phyloP scores from a whole-genome alignment of 2,329 filamentous ascomycete genomes.

The Biscogniauxia sp. region DNA sequence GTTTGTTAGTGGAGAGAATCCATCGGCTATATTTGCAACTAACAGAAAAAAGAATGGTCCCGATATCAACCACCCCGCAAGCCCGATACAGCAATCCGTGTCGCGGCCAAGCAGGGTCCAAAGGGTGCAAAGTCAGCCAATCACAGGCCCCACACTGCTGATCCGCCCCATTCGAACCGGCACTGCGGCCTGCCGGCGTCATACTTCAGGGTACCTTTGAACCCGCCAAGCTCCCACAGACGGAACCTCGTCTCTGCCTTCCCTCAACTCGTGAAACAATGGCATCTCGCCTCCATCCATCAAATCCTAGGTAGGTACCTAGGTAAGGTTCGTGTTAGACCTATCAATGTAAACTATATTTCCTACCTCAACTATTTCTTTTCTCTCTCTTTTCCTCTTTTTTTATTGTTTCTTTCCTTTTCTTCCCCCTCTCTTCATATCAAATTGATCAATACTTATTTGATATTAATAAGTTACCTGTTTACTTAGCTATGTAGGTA shows the following conservation, averaged over 20 bases:
- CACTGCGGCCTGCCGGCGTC: conserved; percentile 7
- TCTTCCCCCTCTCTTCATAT: too few relatives aligned
- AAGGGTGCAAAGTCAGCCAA: background rate
- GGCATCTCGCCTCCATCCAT: background rate
- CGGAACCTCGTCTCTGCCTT: conserved; percentile 12
- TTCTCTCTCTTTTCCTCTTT: too few relatives aligned
- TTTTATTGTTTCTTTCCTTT: too few relatives aligned
- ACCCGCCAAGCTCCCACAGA: conserved; percentile 1
- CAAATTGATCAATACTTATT: too few relatives aligned
- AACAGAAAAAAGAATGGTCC: background rate
- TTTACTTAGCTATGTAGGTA: background rate
- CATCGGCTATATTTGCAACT: too few relatives aligned
- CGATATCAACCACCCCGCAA: background rate
- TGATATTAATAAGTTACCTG: background rate
- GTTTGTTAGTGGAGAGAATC: too few relatives aligned
- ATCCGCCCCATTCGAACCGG: background rate
- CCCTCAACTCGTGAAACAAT: conserved; percentile 4
- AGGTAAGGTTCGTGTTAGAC: too few relatives aligned
- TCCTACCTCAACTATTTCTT: too few relatives aligned
- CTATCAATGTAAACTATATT: background rate
- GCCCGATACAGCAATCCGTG: background rate
- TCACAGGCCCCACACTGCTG: background rate
- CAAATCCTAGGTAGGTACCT: background rate
- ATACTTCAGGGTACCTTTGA: background rate
- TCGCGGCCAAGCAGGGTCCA: background rate